phyloP scores from a whole-genome alignment of 371 early-diverging fungal genomes.

The Parasitella parasitica region DNA sequence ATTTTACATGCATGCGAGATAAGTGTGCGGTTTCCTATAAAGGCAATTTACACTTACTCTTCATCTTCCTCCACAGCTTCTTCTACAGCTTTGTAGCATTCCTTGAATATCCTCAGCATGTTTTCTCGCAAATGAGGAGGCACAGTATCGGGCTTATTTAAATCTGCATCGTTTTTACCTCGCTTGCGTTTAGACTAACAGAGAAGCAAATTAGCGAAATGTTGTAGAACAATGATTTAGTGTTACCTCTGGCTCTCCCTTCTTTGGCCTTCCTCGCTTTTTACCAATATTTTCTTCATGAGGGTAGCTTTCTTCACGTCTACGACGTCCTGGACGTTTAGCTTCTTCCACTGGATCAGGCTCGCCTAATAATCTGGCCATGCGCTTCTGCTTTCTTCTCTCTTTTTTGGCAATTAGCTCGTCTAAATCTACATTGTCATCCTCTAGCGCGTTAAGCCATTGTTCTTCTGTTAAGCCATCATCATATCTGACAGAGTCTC shows the following conservation, averaged over 20 bases:
- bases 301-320: conserved; percentile 12
- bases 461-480: conserved; percentile 96
- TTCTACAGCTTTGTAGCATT: conserved; percentile 58
- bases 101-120: conserved; percentile 46
- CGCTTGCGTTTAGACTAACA: conserved; percentile 25
- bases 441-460: conserved; percentile 70
- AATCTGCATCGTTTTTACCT: conserved; percentile 16
- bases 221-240: not conserved
- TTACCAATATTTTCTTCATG: conserved; percentile 16
- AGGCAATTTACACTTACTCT: conserved; percentile 18
- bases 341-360: conserved; percentile 4
- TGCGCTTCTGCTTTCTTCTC: conserved; percentile 21
- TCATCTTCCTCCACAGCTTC: conserved; percentile 55
- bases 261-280: conserved; percentile 51
- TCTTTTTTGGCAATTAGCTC: conserved; percentile 51
- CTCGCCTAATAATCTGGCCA: conserved; percentile 9
- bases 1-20: not conserved
- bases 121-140: conserved; percentile 47
- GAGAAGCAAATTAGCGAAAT: not conserved
- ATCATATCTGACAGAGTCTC: conserved; percentile 79
- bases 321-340: conserved; percentile 13
- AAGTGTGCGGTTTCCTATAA: not conserved
- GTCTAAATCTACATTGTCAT: conserved; percentile 62
- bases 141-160: conserved; percentile 27
- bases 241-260: conserved; percentile 22